A percentile compares a stretch with the other conserved stretches of the same genome.
These are phyloP conservation scores for Eleusine coracana DNA, from an alignment of 176 grass and related monocot genomes.

Conservation along the genomic window DNA sequence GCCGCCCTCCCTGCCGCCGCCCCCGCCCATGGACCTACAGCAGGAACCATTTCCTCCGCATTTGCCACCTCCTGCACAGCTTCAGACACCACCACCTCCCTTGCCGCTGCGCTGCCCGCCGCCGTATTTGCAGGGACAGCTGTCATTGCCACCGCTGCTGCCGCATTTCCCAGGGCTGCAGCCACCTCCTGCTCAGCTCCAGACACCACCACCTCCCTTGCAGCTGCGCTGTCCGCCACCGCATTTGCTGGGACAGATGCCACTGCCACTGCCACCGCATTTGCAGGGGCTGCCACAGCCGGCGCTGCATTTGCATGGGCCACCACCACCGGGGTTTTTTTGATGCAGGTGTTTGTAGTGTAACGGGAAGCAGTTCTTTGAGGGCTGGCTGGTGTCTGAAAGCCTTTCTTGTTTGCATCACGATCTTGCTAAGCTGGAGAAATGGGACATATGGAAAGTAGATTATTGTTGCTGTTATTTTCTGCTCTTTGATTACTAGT, in stretches of 20 bases:
- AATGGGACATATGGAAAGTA: not conserved
- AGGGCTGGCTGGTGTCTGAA: not conserved
- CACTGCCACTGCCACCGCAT: not conserved
- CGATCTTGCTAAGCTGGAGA: not conserved
- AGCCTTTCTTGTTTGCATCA: not conserved
- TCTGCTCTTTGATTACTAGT: not conserved
- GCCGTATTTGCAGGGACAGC: not conserved
- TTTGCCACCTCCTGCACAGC: not conserved
- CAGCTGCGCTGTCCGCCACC: not conserved
- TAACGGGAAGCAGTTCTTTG: not conserved
- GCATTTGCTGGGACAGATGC: not conserved
- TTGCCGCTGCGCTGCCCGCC: not conserved
- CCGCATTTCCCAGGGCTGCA: not conserved
- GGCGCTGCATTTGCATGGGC: not conserved
- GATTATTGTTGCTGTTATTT: constrained; percentile 16
- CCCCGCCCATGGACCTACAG: constrained; percentile 14
- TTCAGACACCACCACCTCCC: not conserved
- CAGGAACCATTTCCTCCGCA: not conserved
- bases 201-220: not conserved
- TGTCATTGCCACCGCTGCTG: too few relatives aligned
- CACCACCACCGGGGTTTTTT: not conserved
- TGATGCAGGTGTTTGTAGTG: not conserved
- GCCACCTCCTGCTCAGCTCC: not conserved
- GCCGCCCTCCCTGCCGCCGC: constrained; percentile 5
- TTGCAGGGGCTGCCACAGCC: not conserved